Conservation (phyloP, 768 basidiomycete genomes). For the Chalciporus chontae region DNA sequence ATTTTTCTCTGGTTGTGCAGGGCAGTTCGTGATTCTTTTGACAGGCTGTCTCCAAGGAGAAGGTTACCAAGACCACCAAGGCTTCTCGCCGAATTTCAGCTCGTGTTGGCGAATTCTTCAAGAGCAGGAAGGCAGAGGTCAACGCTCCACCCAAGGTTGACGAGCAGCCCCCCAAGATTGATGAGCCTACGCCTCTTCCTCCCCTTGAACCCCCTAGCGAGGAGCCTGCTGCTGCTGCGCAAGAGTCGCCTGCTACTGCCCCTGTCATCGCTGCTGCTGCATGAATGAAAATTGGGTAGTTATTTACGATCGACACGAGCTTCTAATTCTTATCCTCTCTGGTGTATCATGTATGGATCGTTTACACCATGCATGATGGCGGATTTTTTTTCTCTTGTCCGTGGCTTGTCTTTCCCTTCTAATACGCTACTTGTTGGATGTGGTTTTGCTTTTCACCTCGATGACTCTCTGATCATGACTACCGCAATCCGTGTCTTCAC, state of each 20-base stretch:
- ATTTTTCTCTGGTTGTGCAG: no score
- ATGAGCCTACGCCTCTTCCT: conserved; percentile 75
- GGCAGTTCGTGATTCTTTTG: no score
- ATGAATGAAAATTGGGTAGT: conserved; percentile 40
- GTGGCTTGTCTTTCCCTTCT: conserved; percentile 30
- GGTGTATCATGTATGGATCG: conserved; percentile 37
- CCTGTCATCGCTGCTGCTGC: conserved; percentile 79
- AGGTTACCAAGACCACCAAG: conserved; percentile 51
- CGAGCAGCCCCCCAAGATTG: conserved; percentile 86
- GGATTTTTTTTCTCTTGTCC: conserved; percentile 33
- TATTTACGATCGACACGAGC: conserved; percentile 46
- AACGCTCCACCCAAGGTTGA: conserved; percentile 76
- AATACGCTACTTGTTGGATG: conserved; percentile 57
- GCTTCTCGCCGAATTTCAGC: conserved; percentile 81
- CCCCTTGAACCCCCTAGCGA: conserved; percentile 56
- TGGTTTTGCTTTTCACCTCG: conserved; percentile 50
- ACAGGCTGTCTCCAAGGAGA: conserved; percentile 43
- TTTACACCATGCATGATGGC: conserved; percentile 36
- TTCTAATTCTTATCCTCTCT: conserved; percentile 31
- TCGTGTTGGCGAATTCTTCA: conserved; percentile 82
- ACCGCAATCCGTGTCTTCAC: conserved; percentile 56
- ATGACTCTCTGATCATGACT: conserved; percentile 61
- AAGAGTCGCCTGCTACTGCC: conserved; percentile 44
- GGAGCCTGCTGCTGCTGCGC: conserved; percentile 29
- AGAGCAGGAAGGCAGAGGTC: conserved; percentile 62